Percentiles rank a stretch among this genome's conserved stretches.
Conservation (phyloP, 441 rosid genomes). For the Pelargonium cotyledonis region DNA sequence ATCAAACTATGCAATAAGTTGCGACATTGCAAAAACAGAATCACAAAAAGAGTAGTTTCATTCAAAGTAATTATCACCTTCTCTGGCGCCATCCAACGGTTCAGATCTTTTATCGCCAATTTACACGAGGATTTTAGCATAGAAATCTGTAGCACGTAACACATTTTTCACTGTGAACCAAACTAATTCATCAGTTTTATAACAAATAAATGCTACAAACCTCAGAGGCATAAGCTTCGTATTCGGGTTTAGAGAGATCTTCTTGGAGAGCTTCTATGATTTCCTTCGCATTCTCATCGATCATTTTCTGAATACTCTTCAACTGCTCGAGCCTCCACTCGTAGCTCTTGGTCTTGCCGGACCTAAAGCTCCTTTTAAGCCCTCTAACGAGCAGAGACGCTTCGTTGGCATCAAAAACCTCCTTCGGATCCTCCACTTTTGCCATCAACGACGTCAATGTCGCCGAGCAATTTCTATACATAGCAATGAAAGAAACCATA, state of each 20-base stretch:
- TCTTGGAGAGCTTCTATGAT: conserved; percentile 46
- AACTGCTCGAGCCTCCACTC: conserved; percentile 73
- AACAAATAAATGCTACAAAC: conserved; percentile 20
- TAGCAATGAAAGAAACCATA: background rate
- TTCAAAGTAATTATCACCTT: conserved; percentile 35
- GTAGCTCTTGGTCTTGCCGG: conserved; percentile 60
- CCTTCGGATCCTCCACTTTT: conserved; percentile 21
- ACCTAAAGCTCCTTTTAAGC: conserved; percentile 41
- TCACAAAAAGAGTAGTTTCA: background rate
- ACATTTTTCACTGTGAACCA: background rate
- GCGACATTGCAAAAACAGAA: background rate
- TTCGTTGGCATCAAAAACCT: conserved; percentile 32
- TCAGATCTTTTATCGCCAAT: conserved; percentile 50
- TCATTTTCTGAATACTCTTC: conserved; percentile 38
- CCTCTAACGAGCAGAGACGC: conserved; percentile 43
- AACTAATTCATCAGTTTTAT: no score
- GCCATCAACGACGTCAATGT: conserved; percentile 24
- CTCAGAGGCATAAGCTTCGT: conserved; percentile 61
- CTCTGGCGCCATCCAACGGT: conserved; percentile 69
- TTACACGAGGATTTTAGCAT: conserved; percentile 41
- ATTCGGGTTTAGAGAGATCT: conserved; percentile 66
- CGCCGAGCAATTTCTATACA: conserved; percentile 22
- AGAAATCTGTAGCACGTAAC: conserved; percentile 39
- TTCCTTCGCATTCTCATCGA: conserved; percentile 57
- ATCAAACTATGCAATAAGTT: background rate